Conservation (phyloP, 345 rosid genomes). For the Ceriops zippeliana region DNA sequence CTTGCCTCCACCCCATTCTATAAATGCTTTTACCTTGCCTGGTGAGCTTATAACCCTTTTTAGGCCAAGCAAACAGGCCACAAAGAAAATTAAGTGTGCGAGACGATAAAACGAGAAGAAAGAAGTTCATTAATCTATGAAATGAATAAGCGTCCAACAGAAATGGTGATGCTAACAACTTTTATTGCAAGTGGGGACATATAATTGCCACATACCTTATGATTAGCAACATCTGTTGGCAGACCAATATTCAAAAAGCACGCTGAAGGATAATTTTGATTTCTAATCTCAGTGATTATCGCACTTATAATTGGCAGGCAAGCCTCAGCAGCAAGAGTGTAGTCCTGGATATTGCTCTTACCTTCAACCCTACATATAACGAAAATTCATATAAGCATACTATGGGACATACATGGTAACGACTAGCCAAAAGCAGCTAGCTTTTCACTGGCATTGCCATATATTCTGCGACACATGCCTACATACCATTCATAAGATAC, state of each 20-base stretch:
- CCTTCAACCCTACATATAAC: constrained; percentile 55
- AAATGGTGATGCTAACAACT: neutral
- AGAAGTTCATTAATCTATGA: neutral
- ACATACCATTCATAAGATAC: constrained; percentile 79
- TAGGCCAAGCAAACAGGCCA: neutral
- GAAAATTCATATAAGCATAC: constrained; percentile 3
- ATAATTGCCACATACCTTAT: constrained; percentile 54
- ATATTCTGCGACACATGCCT: neutral
- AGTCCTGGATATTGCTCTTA: constrained; percentile 56
- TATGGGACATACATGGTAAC: too few species aligned
- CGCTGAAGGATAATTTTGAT: constrained; percentile 47
- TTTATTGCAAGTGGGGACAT: neutral
- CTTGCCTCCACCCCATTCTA: constrained; percentile 81
- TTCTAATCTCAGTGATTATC: constrained; percentile 50
- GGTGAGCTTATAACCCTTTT: constrained; percentile 84
- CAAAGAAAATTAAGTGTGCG: constrained; percentile 1
- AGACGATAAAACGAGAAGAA: neutral
- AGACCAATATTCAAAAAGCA: constrained; percentile 80
- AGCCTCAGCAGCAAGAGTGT: constrained; percentile 70
- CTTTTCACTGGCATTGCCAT: too few species aligned
- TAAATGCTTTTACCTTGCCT: constrained; percentile 72
- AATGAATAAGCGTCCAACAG: neutral
- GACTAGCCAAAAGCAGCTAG: too few species aligned
- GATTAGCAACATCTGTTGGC: constrained; percentile 66
- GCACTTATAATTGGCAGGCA: constrained; percentile 70